Conservation (phyloP, 1,139 yeast genomes). For the Tardiomyces digboiensis region DNA sequence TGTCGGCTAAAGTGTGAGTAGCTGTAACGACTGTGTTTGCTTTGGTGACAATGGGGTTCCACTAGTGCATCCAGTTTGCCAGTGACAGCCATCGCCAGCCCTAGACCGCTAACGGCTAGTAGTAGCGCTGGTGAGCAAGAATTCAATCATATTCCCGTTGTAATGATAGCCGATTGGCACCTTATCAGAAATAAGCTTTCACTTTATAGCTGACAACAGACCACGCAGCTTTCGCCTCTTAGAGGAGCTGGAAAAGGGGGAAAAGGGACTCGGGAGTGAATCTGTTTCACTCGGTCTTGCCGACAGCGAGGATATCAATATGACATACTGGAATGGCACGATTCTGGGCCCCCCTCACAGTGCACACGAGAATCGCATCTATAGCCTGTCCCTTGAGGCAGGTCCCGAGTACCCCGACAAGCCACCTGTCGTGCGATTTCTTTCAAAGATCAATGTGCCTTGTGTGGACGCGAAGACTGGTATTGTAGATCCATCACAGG, state of each 20-base stretch:
- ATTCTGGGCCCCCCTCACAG: slow-evolving; percentile 90
- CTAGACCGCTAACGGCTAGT: no score
- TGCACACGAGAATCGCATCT: slow-evolving; percentile 87
- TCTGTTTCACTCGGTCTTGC: slow-evolving; percentile 90
- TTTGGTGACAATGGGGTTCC: no score
- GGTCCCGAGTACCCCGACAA: slow-evolving; percentile 79
- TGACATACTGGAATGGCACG: slow-evolving; percentile 96
- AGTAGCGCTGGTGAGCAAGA: no score
- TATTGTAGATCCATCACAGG: slow-evolving; percentile 45
- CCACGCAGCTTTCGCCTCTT: slow-evolving; percentile 91
- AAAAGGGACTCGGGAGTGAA: slow-evolving; percentile 95
- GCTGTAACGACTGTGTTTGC: no score
- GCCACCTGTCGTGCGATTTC: slow-evolving; percentile 76
- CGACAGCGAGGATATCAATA: slow-evolving; percentile 80
- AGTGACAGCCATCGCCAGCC: no score
- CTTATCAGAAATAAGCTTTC: no score
- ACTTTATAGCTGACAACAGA: no score
- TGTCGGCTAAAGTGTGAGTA: no score
- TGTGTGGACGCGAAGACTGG: slow-evolving; percentile 70
- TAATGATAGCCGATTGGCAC: no score
- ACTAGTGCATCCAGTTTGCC: no score
- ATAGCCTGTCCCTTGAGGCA: slow-evolving; percentile 72
- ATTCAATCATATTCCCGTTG: no score
- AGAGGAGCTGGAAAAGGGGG: slow-evolving; percentile 97
- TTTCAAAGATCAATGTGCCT: slow-evolving; percentile 81